Base-by-base conservation (phyloP, 1,284 basidiomycete genomes). In the Omphalotus olearius region DNA sequence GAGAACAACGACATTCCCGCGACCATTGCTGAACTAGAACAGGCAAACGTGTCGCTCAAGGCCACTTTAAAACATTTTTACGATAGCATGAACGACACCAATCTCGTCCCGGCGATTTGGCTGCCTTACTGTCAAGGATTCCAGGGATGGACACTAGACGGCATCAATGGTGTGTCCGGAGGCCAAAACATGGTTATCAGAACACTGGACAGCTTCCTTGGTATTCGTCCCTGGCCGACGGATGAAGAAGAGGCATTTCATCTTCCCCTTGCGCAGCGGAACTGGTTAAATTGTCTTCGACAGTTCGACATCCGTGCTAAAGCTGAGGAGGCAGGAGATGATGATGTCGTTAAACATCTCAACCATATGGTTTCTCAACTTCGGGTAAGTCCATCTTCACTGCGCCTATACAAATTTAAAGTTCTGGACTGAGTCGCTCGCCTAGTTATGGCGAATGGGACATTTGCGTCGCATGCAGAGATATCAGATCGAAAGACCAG, bases 131-230 rank as follows among this genome's bases (percentile, higher is more conserved):
- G 55, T 13, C 60, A 61, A 41, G 60, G 60, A 37, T 61, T 57
- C 51, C 60, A 61, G 28, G 60, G 58, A n/a, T 61, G 60, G 60
- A 56, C 60, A n/a, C 56, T 59, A 36, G 57, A 54, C 6, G 60
- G 57, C 16, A 52, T 60, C 38, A 57, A 61, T 45, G 60, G 60
- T 25, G 57, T 60, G 11, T 57, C 56, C 4, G 60, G 60, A 16
- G 60, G 60, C 4, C 60, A 60, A 40, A 57, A 56, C 38, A 47
- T 61, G 6, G 14, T 55, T 6, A 60, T 61, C 44, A 50, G 57
- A 17, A 58, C 57, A 1, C 58, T 61, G 42, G 60, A 61, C 37
- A 35, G 57, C 23, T 60, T 61, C 42, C 57, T 61, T 11, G 57
- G 57, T 10, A 58, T 61, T 39, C 53, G 56, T 13, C 60, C 60